Percentiles rank a stretch among this genome's conserved stretches.
Evolutionary conservation across 2,329 filamentous ascomycete genomes (phyloP).

Genomic region (Bipolaris zeicola): DNA sequence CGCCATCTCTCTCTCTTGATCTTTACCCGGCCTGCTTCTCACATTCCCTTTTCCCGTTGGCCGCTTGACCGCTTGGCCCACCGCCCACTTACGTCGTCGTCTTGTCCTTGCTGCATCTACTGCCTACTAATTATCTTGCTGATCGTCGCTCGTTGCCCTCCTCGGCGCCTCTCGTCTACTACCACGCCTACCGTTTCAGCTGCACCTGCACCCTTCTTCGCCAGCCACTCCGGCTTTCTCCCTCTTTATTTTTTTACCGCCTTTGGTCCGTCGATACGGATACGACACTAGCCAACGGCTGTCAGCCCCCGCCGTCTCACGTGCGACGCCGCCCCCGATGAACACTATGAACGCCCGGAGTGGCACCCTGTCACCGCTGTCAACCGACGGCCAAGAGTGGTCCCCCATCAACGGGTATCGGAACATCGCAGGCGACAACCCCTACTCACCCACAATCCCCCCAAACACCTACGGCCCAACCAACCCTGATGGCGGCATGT

Average conservation of each 20-base stretch:
- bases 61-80: background rate
- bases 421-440: constrained; percentile 45
- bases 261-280: constrained; percentile 13
- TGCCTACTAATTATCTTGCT: constrained; percentile 22
- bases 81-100: background rate
- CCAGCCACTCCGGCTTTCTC: constrained; percentile 5
- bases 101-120: background rate
- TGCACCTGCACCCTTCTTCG: constrained; percentile 7
- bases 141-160: constrained; percentile 18
- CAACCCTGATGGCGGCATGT: constrained; percentile 52
- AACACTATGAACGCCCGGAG: constrained; percentile 46
- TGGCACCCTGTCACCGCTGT: constrained; percentile 49
- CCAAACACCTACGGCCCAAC: constrained; percentile 43
- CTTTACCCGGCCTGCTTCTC: constrained; percentile 14
- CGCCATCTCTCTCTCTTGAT: background rate
- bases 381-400: constrained; percentile 50
- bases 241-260: constrained; percentile 9
- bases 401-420: constrained; percentile 49
- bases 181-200: constrained; percentile 25
- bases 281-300: constrained; percentile 28
- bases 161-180: constrained; percentile 18
- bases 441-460: constrained; percentile 46
- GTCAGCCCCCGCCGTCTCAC: constrained; percentile 27
- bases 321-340: constrained; percentile 23
- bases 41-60: constrained; percentile 19